A percentile compares a stretch with the other conserved stretches of the same genome.
Conservation (phyloP, 495 filamentous ascomycete genomes). For the Rhypophila decipiens region DNA sequence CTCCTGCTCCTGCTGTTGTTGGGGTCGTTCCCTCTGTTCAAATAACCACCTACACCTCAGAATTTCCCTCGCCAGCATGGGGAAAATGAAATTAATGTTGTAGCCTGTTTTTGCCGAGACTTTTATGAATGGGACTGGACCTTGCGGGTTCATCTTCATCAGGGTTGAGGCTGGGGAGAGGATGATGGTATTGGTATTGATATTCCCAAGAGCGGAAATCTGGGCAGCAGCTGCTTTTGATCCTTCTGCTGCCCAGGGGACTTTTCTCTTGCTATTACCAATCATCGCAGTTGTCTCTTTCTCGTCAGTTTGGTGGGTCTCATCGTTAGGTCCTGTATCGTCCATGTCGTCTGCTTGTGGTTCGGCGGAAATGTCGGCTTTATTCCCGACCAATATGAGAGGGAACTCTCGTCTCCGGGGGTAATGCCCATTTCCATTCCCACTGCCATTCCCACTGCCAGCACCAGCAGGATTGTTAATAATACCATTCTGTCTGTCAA, state of each 20-base stretch:
- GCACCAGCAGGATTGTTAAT: not conserved
- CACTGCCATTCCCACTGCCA: not conserved
- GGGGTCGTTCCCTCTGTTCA: constrained; percentile 11
- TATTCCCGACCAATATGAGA: constrained; percentile 33
- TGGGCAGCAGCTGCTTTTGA: constrained; percentile 12
- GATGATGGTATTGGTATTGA: too few relatives aligned
- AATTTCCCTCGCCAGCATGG: constrained; percentile 23
- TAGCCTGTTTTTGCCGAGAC: constrained; percentile 34
- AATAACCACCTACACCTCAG: constrained; percentile 18
- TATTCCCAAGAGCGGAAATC: constrained; percentile 10
- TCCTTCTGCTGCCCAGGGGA: constrained; percentile 23
- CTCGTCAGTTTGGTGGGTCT: not conserved
- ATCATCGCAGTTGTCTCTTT: too few relatives aligned
- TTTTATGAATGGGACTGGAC: constrained; percentile 22
- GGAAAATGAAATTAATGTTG: constrained; percentile 27
- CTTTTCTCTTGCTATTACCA: constrained; percentile 19
- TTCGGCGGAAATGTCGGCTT: constrained; percentile 24
- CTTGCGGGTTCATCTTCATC: too few relatives aligned
- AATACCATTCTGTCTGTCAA: constrained; percentile 1
- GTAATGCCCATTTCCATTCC: not conserved
- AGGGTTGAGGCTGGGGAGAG: too few relatives aligned
- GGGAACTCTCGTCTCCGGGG: constrained; percentile 20
- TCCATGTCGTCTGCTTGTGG: too few relatives aligned
- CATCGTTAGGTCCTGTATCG: not conserved
- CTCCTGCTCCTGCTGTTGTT: too few relatives aligned